Evolutionary conservation across 352 stramenopile species (phyloP).

Genomic region (Pseudoperonospora humuli): DNA sequence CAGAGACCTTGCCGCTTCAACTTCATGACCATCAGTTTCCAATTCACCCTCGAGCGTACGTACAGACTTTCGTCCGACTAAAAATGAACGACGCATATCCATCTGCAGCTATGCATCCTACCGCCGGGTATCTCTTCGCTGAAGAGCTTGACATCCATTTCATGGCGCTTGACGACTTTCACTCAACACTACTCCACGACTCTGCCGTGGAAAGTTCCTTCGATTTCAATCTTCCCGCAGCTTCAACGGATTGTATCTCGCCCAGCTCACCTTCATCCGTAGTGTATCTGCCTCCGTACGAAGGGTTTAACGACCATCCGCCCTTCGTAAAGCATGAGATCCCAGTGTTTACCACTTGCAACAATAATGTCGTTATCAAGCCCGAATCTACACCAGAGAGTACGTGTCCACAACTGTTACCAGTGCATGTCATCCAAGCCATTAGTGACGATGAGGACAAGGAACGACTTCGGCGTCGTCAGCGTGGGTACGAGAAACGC

Average conservation of each 20-base stretch:
- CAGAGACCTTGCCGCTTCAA: constrained; percentile 7
- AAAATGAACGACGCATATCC: constrained; percentile 9
- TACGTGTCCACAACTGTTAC: background rate
- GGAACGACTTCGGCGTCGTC: constrained; percentile 27
- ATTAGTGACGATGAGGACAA: constrained; percentile 12
- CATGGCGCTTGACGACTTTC: constrained; percentile 17
- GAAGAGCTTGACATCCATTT: constrained; percentile 25
- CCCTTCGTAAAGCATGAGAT: constrained; percentile 10
- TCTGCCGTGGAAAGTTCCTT: background rate
- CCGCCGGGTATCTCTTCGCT: constrained; percentile 18
- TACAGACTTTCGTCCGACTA: background rate
- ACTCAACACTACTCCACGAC: constrained; percentile 11
- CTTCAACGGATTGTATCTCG: background rate
- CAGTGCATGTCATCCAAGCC: background rate
- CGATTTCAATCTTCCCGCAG: background rate
- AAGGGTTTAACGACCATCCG: background rate
- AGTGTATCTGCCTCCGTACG: constrained; percentile 6
- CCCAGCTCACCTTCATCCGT: constrained; percentile 22
- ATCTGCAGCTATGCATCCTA: constrained; percentile 14
- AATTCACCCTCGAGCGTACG: constrained; percentile 7
- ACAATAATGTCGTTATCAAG: constrained; percentile 4
- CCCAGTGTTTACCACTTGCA: background rate
- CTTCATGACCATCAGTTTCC: constrained; percentile 6
- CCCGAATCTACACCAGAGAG: background rate
- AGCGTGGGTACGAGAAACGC: constrained; percentile 34